Conservation (phyloP, 2,329 filamentous ascomycete genomes). For the Ascochyta koolunga region DNA sequence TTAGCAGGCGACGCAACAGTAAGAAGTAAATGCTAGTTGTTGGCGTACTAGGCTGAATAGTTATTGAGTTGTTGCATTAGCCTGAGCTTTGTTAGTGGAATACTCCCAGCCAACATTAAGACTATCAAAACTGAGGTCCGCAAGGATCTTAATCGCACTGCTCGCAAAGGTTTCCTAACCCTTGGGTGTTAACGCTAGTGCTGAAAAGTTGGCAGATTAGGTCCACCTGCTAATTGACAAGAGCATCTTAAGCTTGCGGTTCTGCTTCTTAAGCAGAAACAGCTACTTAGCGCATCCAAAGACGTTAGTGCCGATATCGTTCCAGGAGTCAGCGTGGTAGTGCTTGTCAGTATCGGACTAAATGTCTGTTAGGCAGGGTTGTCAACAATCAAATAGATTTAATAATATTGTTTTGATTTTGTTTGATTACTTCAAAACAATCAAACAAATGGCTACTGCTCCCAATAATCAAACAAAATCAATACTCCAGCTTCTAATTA, state of each 20-base stretch:
- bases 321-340: conserved; percentile 46
- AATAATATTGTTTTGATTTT: too few species aligned
- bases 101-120: conserved; percentile 49
- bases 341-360: conserved; percentile 47
- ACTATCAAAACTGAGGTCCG: conserved; percentile 45
- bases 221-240: conserved; percentile 48
- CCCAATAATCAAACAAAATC: too few species aligned
- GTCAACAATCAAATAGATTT: too few species aligned
- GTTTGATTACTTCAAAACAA: too few species aligned
- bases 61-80: conserved; percentile 45
- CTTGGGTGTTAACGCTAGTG: conserved; percentile 34
- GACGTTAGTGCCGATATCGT: conserved; percentile 46
- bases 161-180: conserved; percentile 40
- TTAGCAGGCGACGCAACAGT: conserved; percentile 54
- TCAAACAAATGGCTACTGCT: too few species aligned
- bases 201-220: conserved; percentile 44
- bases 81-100: conserved; percentile 36
- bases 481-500: too few species aligned
- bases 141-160: conserved; percentile 37
- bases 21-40: conserved; percentile 51
- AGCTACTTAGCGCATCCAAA: conserved; percentile 48
- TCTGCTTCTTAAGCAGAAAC: conserved; percentile 43
- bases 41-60: conserved; percentile 48
- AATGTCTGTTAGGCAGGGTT: conserved; percentile 40
- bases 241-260: conserved; percentile 46